phyloP scores from a whole-genome alignment of 2,329 filamentous ascomycete species.

The Fusarium tanahbumbuense region DNA sequence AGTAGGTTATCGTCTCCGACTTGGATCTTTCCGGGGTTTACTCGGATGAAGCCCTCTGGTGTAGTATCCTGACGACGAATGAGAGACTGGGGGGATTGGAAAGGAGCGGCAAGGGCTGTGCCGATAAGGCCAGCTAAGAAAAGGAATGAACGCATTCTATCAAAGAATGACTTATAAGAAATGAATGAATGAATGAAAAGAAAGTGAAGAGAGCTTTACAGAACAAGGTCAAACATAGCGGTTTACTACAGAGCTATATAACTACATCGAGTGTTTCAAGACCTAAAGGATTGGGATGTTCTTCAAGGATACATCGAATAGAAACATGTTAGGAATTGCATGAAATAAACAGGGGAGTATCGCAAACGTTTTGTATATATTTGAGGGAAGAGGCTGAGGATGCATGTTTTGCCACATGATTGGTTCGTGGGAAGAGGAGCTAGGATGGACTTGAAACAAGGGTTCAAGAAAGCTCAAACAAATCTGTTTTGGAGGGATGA shows the following conservation, averaged over 20 bases:
- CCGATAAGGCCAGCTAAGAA: conserved; percentile 37
- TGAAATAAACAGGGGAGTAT: conserved; percentile 12
- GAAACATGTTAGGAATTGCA: conserved; percentile 21
- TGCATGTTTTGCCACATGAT: conserved; percentile 21
- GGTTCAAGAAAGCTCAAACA: conserved; percentile 5
- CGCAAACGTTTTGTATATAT: conserved; percentile 33
- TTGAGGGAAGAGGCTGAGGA: conserved; percentile 29
- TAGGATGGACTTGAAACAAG: conserved; percentile 31
- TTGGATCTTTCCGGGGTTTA: conserved; percentile 51
- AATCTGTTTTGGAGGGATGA: conserved; percentile 3
- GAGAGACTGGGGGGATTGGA: conserved; percentile 1
- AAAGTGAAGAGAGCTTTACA: background rate
- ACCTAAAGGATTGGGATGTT: background rate
- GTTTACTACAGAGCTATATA: conserved; percentile 22
- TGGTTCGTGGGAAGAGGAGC: background rate
- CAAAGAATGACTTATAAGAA: conserved; percentile 18
- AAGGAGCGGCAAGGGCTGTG: conserved; percentile 34
- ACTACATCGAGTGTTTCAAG: background rate
- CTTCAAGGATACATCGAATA: background rate
- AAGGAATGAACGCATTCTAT: conserved; percentile 44
- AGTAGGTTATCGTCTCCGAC: conserved; percentile 55
- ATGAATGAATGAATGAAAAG: conserved; percentile 7
- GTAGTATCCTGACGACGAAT: conserved; percentile 25
- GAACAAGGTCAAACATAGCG: background rate
- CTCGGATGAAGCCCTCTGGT: conserved; percentile 48